Conservation (phyloP, 192 early-diverging fungal genomes). For the Cladochytrium replicatum region DNA sequence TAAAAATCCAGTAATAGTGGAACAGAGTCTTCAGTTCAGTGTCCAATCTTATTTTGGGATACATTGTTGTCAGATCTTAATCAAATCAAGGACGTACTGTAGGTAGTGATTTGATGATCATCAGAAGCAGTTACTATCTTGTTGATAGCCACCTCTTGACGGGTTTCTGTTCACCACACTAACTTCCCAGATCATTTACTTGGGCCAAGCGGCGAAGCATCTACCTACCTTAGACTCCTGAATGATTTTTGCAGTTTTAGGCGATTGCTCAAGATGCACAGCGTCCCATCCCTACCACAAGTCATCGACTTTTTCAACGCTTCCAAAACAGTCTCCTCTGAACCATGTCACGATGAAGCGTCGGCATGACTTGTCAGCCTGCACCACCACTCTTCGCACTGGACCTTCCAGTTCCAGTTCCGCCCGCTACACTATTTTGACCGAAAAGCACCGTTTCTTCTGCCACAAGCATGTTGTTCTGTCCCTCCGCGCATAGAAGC, state of each 20-base stretch:
- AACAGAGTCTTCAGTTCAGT: conserved; percentile 26
- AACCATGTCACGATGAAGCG: conserved; percentile 38
- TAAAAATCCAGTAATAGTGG: conserved; percentile 28
- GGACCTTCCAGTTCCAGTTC: conserved; percentile 7
- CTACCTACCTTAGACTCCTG: conserved; percentile 24
- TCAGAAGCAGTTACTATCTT: conserved; percentile 37
- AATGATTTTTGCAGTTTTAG: conserved; percentile 34
- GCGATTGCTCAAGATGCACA: conserved; percentile 39
- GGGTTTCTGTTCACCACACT: too few relatives aligned
- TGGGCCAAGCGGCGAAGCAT: too few relatives aligned
- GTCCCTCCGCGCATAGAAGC: conserved; percentile 37
- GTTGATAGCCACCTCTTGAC: conserved; percentile 22
- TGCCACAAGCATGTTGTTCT: conserved; percentile 36
- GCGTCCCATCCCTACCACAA: conserved; percentile 33
- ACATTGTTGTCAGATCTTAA: conserved; percentile 33
- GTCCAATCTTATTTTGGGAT: conserved; percentile 29
- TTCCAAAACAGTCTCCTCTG: conserved; percentile 19
- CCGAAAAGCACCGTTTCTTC: conserved; percentile 29
- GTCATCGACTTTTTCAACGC: conserved; percentile 25
- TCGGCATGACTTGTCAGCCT: too few relatives aligned
- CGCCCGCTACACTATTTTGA: neutral
- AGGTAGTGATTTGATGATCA: conserved; percentile 40
- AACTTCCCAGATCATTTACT: too few relatives aligned
- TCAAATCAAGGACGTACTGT: conserved; percentile 19
- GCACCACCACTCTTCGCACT: conserved; percentile 1